phyloP scores from a whole-genome alignment of 2,329 filamentous ascomycete species.

The Cladosporium cucumerinum region DNA sequence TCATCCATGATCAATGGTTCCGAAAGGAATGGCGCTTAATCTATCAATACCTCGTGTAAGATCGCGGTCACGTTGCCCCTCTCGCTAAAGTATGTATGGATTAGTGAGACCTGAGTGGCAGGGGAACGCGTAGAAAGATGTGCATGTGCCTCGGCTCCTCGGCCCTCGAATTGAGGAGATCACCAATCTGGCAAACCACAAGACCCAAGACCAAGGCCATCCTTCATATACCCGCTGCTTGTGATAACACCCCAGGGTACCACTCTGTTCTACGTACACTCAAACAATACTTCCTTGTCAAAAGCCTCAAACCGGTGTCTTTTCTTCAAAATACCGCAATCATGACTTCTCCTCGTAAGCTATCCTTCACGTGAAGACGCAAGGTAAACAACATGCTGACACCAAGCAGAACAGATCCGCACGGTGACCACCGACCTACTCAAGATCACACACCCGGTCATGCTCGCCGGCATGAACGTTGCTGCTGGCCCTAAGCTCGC shows the following conservation, averaged over 20 bases:
- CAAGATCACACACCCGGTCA: constrained; percentile 93
- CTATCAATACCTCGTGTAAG: background rate
- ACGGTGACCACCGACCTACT: constrained; percentile 93
- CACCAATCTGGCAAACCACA: background rate
- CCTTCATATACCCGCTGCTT: background rate
- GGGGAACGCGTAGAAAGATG: background rate
- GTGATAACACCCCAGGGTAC: background rate
- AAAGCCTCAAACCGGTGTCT: background rate
- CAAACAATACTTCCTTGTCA: background rate
- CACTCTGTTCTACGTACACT: background rate
- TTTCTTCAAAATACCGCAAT: constrained; percentile 25
- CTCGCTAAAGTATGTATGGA: background rate
- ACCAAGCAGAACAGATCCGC: constrained; percentile 71
- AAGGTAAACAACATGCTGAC: constrained; percentile 26
- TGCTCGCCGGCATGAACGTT: constrained; percentile 98
- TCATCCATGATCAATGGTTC: background rate
- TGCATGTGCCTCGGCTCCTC: constrained; percentile 2
- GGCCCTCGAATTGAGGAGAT: constrained; percentile 4
- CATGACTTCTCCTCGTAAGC: constrained; percentile 81
- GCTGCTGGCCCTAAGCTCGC: constrained; percentile 94
- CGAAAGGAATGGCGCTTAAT: background rate
- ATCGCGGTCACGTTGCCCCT: background rate
- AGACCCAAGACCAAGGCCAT: background rate
- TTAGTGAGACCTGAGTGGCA: background rate
- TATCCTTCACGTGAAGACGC: constrained; percentile 9